A percentile compares a stretch with the other conserved stretches of the same genome.
Evolutionary conservation across 371 early-diverging fungal genomes (phyloP).

Genomic region (Mucor indicus): DNA sequence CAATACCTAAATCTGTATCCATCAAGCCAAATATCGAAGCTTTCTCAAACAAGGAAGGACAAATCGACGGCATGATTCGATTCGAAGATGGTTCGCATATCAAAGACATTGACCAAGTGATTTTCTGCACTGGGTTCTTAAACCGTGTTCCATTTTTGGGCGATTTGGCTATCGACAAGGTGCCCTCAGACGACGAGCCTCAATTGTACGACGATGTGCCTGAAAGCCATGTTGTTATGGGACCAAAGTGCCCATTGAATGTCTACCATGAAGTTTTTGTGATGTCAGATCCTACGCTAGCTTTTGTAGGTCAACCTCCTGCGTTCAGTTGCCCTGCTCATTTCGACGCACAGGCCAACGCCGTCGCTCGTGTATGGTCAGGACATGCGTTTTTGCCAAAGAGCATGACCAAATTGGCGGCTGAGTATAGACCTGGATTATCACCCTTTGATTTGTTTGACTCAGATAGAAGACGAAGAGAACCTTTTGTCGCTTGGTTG

Average conservation of each 20-base stretch:
- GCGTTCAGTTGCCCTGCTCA: constrained; percentile 14
- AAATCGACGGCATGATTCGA: constrained; percentile 24
- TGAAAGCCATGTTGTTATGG: constrained; percentile 7
- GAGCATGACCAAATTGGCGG: constrained; percentile 17
- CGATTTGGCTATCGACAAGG: constrained; percentile 10
- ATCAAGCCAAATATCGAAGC: constrained; percentile 17
- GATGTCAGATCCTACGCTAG: constrained; percentile 35
- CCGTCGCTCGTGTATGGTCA: constrained; percentile 39
- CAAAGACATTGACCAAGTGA: constrained; percentile 53
- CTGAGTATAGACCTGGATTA: constrained; percentile 8
- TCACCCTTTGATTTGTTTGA: not conserved
- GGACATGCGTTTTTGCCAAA: constrained; percentile 28
- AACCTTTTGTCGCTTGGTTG: constrained; percentile 25
- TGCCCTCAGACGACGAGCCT: constrained; percentile 2
- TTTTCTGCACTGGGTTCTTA: constrained; percentile 67
- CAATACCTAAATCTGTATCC: constrained; percentile 16
- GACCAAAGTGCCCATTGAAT: constrained; percentile 15
- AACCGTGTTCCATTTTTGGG: constrained; percentile 52
- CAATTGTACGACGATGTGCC: constrained; percentile 4
- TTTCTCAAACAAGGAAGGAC: constrained; percentile 24
- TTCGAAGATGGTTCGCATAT: constrained; percentile 60
- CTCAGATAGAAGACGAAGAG: constrained; percentile 11
- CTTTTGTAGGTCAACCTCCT: constrained; percentile 28
- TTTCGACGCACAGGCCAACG: constrained; percentile 33
- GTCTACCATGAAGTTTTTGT: constrained; percentile 31